Percentiles rank a stretch among this genome's conserved stretches.
Evolutionary conservation across 1,284 basidiomycete genomes (phyloP).

Genomic region (Pascua guehoae): DNA sequence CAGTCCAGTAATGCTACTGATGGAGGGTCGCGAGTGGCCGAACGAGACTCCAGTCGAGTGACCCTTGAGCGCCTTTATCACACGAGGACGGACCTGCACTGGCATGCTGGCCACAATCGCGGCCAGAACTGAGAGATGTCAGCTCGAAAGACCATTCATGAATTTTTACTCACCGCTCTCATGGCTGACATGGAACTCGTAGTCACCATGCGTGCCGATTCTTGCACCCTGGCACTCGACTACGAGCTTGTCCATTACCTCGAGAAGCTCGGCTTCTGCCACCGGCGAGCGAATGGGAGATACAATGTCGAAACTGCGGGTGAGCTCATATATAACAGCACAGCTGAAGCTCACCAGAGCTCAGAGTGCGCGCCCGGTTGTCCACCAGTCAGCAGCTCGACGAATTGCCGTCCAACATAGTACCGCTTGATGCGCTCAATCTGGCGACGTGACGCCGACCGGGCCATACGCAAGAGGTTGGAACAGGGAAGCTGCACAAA

Average conservation of each 20-base stretch:
- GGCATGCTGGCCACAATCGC: conserved; percentile 38
- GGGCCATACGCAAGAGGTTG: conserved; percentile 75
- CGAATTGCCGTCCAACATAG: conserved; percentile 70
- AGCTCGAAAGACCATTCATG: neutral
- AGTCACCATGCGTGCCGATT: conserved; percentile 32
- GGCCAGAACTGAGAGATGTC: conserved; percentile 30
- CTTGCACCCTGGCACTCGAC: conserved; percentile 41
- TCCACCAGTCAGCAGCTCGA: conserved; percentile 38
- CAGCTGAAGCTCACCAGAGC: conserved; percentile 32
- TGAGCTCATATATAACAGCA: conserved; percentile 6
- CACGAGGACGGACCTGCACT: conserved; percentile 24
- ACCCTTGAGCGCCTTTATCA: conserved; percentile 37
- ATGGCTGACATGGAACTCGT: conserved; percentile 49
- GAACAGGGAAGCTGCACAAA: conserved; percentile 75
- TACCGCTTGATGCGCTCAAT: conserved; percentile 83
- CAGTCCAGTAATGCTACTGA: conserved; percentile 30
- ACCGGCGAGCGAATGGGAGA: conserved; percentile 44
- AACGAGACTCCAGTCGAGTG: conserved; percentile 24
- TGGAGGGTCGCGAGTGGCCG: conserved; percentile 22
- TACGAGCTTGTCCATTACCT: conserved; percentile 48
- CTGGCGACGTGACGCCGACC: conserved; percentile 70
- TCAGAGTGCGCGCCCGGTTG: conserved; percentile 43
- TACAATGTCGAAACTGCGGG: conserved; percentile 46
- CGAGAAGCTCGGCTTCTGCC: conserved; percentile 48
- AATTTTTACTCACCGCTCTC: conserved; percentile 27